Evolutionary conservation across 331 rosid genomes (phyloP).

Genomic region (Quercus lobata): DNA sequence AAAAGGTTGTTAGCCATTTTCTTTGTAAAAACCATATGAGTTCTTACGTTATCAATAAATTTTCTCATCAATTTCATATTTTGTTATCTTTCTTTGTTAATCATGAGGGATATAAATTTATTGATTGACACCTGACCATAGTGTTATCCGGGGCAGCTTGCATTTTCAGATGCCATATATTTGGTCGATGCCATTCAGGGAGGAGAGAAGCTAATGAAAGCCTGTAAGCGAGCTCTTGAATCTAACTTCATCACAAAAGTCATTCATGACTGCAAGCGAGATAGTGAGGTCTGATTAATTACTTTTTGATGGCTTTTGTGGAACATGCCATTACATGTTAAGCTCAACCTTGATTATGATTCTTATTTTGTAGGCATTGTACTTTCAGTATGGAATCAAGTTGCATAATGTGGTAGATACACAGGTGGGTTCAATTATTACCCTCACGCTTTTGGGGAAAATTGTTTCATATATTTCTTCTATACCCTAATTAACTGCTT

Average conservation of each 20-base stretch:
- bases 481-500: too few species aligned
- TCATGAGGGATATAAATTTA: too few species aligned
- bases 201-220: slow-evolving; percentile 44
- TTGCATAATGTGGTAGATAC: slow-evolving; percentile 58
- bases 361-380: slow-evolving; percentile 37
- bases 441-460: too few species aligned
- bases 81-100: too few species aligned
- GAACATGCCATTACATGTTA: not conserved
- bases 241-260: slow-evolving; percentile 54
- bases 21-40: too few species aligned
- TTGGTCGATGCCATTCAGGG: slow-evolving; percentile 55
- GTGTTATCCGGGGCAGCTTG: slow-evolving; percentile 27
- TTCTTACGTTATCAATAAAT: too few species aligned
- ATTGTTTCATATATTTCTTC: too few species aligned
- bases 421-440: slow-evolving; percentile 32
- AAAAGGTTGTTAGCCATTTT: too few species aligned
- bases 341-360: not conserved
- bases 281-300: slow-evolving; percentile 41
- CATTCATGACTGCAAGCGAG: slow-evolving; percentile 64
- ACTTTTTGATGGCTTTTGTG: too few species aligned
- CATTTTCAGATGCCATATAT: slow-evolving; percentile 55
- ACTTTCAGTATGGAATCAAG: slow-evolving; percentile 58
- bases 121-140: not conserved
- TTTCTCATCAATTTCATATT: too few species aligned
- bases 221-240: slow-evolving; percentile 65